Evolutionary conservation across 768 basidiomycete genomes (phyloP).

Genomic region (Gyrodon lividus): DNA sequence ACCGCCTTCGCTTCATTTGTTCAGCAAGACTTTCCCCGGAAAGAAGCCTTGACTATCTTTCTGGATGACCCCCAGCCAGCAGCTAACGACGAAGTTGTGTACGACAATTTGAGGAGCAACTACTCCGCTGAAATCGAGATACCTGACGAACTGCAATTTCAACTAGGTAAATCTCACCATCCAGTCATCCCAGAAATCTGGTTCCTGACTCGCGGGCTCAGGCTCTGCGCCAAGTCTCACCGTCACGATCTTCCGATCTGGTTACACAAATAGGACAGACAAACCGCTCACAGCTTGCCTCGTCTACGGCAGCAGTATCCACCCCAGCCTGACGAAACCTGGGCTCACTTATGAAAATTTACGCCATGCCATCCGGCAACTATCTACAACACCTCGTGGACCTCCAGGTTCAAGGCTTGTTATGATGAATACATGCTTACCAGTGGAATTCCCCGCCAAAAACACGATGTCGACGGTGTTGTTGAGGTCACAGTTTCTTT

Average conservation of each 20-base stretch:
- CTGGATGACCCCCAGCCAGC: background rate
- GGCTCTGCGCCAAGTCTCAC: background rate
- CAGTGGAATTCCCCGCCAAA: background rate
- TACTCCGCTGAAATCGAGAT: slow-evolving; percentile 3
- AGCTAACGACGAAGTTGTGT: too few species aligned
- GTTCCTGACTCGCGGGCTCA: background rate
- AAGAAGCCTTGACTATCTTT: background rate
- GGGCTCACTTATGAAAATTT: background rate
- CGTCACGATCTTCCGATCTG: background rate
- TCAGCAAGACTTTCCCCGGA: background rate
- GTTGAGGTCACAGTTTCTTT: background rate
- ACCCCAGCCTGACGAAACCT: background rate
- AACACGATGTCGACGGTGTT: background rate
- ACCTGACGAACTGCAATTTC: background rate
- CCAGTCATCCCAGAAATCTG: too few species aligned
- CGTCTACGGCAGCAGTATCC: background rate
- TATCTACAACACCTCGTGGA: background rate
- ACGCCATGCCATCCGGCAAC: background rate
- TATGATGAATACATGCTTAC: too few species aligned
- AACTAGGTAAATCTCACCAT: background rate
- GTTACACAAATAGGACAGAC: slow-evolving; percentile 6
- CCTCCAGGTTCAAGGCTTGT: too few species aligned
- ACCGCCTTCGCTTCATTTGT: background rate
- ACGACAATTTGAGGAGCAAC: slow-evolving; percentile 2
- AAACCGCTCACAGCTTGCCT: background rate